Evolutionary conservation across 1,284 basidiomycete species (phyloP).

Genomic region (Sporisorium sorghi): DNA sequence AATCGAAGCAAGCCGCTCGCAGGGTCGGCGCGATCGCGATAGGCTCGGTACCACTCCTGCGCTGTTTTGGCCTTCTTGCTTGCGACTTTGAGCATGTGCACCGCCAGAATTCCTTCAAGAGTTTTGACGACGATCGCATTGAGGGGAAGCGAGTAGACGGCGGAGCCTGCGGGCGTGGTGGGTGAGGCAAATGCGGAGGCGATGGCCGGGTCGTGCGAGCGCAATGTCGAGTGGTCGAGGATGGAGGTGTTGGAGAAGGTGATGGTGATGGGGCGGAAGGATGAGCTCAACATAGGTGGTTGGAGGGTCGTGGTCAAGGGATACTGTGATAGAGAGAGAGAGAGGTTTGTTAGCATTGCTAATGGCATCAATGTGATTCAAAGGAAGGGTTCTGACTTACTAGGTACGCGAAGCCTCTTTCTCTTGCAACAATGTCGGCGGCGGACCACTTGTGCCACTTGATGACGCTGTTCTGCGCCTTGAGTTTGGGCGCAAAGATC

Average conservation of each 20-base stretch:
- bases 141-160: constrained; percentile 16
- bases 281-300: background rate
- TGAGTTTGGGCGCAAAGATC: constrained; percentile 58
- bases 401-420: constrained; percentile 55
- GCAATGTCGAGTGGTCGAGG: background rate
- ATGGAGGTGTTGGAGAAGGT: constrained; percentile 8
- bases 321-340: no score
- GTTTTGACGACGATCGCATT: constrained; percentile 28
- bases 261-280: constrained; percentile 12
- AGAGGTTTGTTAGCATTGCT: no score
- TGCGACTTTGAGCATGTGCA: constrained; percentile 32
- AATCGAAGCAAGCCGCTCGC: constrained; percentile 14
- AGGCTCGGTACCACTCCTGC: constrained; percentile 51
- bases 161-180: constrained; percentile 10
- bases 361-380: no score
- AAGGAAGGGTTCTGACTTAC: no score
- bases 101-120: constrained; percentile 6
- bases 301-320: constrained; percentile 41
- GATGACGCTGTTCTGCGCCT: constrained; percentile 27
- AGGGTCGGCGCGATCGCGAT: constrained; percentile 46
- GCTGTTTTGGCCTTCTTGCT: constrained; percentile 45
- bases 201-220: background rate
- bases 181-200: background rate
- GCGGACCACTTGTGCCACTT: constrained; percentile 54
- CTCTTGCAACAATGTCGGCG: constrained; percentile 48